These are phyloP conservation scores for Lactarius akahatsu DNA, from an alignment of 768 basidiomycete genomes.

Conservation along the genomic window DNA sequence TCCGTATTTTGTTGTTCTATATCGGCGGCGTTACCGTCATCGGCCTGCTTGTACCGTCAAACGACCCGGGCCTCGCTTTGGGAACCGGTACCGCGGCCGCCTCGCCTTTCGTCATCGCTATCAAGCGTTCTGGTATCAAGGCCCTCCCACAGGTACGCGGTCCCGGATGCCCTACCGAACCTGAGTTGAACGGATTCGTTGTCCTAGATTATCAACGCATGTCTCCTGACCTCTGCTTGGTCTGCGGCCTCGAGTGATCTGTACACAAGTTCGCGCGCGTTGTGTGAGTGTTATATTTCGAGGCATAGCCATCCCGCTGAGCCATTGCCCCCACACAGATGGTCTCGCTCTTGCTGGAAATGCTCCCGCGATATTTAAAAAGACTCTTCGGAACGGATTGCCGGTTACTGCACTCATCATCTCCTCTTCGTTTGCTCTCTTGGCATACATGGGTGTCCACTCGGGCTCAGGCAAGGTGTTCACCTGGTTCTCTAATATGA, in stretches of 20 bases:
- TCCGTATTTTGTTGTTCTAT: slow-evolving; percentile 80
- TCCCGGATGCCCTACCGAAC: slow-evolving; percentile 7
- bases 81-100: slow-evolving; percentile 60
- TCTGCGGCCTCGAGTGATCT: slow-evolving; percentile 89
- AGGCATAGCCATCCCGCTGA: slow-evolving; percentile 11
- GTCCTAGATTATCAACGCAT: slow-evolving; percentile 71
- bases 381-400: slow-evolving; percentile 67
- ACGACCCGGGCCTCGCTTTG: slow-evolving; percentile 53
- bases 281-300: slow-evolving; percentile 53
- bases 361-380: slow-evolving; percentile 77
- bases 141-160: slow-evolving; percentile 69
- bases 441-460: slow-evolving; percentile 82
- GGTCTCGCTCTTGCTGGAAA: slow-evolving; percentile 78
- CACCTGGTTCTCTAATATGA: slow-evolving; percentile 65
- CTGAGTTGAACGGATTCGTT: background rate
- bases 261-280: slow-evolving; percentile 83
- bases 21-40: slow-evolving; percentile 66
- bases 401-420: slow-evolving; percentile 73
- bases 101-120: slow-evolving; percentile 92
- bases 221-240: slow-evolving; percentile 86
- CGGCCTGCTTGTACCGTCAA: slow-evolving; percentile 79
- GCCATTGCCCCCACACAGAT: slow-evolving; percentile 45
- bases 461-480: slow-evolving; percentile 72
- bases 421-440: slow-evolving; percentile 60
- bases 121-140: slow-evolving; percentile 81